Conservation (phyloP, 805 yeast species). For the Isabelozyma rhagii region DNA sequence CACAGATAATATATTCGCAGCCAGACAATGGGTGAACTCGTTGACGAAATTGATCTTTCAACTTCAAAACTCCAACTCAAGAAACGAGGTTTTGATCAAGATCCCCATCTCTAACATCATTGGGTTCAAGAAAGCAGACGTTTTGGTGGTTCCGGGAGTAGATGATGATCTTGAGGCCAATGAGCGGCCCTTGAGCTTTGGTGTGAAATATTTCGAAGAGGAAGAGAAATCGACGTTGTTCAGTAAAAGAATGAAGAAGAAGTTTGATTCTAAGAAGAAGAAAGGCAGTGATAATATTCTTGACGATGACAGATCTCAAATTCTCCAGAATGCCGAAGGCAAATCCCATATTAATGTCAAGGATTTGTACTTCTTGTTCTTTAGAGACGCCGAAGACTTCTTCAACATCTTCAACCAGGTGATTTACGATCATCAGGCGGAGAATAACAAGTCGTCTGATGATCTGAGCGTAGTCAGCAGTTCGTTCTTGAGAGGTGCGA, state of each 20-base stretch:
- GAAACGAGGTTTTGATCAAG: conserved; percentile 70
- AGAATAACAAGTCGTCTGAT: background rate
- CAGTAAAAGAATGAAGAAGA: conserved; percentile 3
- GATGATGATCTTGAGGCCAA: conserved; percentile 17
- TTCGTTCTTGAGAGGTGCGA: background rate
- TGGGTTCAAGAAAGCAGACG: conserved; percentile 50
- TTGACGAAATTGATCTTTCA: conserved; percentile 73
- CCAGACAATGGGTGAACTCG: conserved; percentile 75
- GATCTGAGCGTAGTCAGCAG: no score
- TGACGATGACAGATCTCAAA: conserved; percentile 19
- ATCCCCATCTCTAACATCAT: conserved; percentile 70
- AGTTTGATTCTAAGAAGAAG: conserved; percentile 7
- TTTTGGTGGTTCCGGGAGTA: conserved; percentile 9
- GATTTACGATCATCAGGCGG: conserved; percentile 6
- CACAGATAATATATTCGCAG: conserved; percentile 71
- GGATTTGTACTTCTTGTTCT: conserved; percentile 67
- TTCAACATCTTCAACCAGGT: conserved; percentile 35
- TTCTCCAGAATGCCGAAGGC: conserved; percentile 44
- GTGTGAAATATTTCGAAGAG: conserved; percentile 50
- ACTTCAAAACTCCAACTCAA: conserved; percentile 58
- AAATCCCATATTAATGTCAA: no score
- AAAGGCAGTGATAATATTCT: background rate
- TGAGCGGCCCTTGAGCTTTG: conserved; percentile 33
- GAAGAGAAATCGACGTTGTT: conserved; percentile 2
- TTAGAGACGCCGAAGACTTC: conserved; percentile 46